A percentile compares a stretch with the other conserved stretches of the same genome.
Conservation (phyloP, 805 yeast species). For the Nadsonia fulvescens region DNA sequence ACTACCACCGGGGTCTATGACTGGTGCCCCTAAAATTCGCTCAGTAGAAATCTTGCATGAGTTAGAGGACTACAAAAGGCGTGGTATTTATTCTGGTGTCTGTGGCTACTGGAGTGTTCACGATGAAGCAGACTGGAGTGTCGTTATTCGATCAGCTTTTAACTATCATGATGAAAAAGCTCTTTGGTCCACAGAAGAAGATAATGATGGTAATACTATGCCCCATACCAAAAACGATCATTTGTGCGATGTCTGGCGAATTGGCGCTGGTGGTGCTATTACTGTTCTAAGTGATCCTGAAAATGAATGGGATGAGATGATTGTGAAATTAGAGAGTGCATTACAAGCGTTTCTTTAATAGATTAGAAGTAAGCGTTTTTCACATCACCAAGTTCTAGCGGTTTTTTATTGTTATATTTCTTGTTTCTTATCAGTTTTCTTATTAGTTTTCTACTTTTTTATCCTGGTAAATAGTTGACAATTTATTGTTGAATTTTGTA, state of each 20-base stretch:
- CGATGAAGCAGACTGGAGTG: slow-evolving; percentile 90
- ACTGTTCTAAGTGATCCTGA: slow-evolving; percentile 70
- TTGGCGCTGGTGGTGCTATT: slow-evolving; percentile 98
- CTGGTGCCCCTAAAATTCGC: slow-evolving; percentile 94
- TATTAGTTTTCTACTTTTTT: too few species aligned
- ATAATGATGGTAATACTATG: slow-evolving; percentile 11
- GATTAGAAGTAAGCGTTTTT: too few species aligned
- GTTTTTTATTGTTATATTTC: too few species aligned
- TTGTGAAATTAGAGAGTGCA: slow-evolving; percentile 61
- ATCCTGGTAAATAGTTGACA: too few species aligned
- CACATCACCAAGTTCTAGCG: too few species aligned
- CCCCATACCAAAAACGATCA: slow-evolving; percentile 2
- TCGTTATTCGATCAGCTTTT: slow-evolving; percentile 70
- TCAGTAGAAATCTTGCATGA: slow-evolving; percentile 66
- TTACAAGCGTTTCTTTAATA: slow-evolving; percentile 41
- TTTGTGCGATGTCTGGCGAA: slow-evolving; percentile 36
- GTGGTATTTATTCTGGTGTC: slow-evolving; percentile 90
- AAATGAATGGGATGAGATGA: slow-evolving; percentile 89
- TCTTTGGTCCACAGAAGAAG: slow-evolving; percentile 14
- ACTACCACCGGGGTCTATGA: slow-evolving; percentile 97
- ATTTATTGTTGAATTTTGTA: too few species aligned
- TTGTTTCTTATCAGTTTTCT: too few species aligned
- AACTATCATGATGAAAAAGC: slow-evolving; percentile 34
- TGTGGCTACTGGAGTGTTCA: slow-evolving; percentile 88
- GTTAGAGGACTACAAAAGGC: slow-evolving; percentile 30